A percentile compares a stretch with the other conserved stretches of the same genome.
Evolutionary conservation across 2,329 filamentous ascomycete genomes (phyloP).

Genomic region (Venturia effusa): DNA sequence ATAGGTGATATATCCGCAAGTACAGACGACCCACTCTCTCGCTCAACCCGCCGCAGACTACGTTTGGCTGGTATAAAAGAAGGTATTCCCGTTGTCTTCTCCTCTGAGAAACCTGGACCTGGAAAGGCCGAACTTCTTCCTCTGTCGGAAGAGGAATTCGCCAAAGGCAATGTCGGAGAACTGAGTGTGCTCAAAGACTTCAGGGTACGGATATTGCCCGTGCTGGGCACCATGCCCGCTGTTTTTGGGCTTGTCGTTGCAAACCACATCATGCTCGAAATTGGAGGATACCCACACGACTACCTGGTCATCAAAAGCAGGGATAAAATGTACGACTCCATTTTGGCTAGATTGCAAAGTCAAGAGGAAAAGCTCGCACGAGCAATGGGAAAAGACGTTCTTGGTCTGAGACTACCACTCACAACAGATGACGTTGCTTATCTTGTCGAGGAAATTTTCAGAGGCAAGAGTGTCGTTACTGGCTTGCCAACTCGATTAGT

Average conservation of each 20-base stretch:
- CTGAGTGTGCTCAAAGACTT: conserved; percentile 87
- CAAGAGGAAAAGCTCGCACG: conserved; percentile 66
- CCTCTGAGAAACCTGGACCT: conserved; percentile 77
- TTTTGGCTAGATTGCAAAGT: conserved; percentile 64
- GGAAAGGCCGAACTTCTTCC: conserved; percentile 87
- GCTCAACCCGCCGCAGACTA: conserved; percentile 68
- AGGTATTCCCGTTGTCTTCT: conserved; percentile 87
- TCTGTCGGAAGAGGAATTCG: conserved; percentile 75
- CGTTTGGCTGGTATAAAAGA: conserved; percentile 66
- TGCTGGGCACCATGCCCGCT: conserved; percentile 93
- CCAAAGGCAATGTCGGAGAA: conserved; percentile 76
- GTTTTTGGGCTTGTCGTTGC: conserved; percentile 87
- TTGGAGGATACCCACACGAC: conserved; percentile 75
- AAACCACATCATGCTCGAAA: conserved; percentile 80
- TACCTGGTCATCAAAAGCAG: conserved; percentile 71
- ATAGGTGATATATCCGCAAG: conserved; percentile 85
- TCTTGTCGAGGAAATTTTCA: conserved; percentile 79
- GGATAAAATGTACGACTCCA: conserved; percentile 85
- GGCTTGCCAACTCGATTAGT: conserved; percentile 69
- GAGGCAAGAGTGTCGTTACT: conserved; percentile 71
- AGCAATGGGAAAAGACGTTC: conserved; percentile 39
- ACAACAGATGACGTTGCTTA: conserved; percentile 76
- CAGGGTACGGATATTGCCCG: conserved; percentile 84
- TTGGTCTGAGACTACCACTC: conserved; percentile 70
- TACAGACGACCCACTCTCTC: conserved; percentile 79